Conservation (phyloP, 768 basidiomycete species). For the Rhizopogon rudus region DNA sequence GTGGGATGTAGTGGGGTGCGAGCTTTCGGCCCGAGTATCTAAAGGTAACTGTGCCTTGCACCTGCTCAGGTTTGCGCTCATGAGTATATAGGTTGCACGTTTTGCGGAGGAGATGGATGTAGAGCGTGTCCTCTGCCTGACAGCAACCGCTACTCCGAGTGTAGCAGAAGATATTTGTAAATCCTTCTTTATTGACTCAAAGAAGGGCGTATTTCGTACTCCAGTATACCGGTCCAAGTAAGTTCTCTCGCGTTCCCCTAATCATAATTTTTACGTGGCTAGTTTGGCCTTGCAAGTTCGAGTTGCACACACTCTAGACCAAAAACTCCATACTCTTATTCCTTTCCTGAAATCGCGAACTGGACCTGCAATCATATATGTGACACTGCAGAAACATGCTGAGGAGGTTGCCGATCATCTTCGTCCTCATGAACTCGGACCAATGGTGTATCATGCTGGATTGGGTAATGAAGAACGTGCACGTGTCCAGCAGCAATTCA, state of each 20-base stretch:
- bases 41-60: slow-evolving; percentile 4
- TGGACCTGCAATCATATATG: slow-evolving; percentile 42
- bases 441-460: slow-evolving; percentile 41
- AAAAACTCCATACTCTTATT: slow-evolving; percentile 32
- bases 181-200: slow-evolving; percentile 35
- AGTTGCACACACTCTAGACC: slow-evolving; percentile 24
- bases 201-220: slow-evolving; percentile 36
- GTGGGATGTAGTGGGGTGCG: slow-evolving; percentile 31
- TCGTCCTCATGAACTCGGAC: slow-evolving; percentile 19
- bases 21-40: slow-evolving; percentile 37
- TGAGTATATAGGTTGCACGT: slow-evolving; percentile 33
- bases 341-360: slow-evolving; percentile 31
- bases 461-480: slow-evolving; percentile 30
- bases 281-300: slow-evolving; percentile 34
- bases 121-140: slow-evolving; percentile 40
- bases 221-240: slow-evolving; percentile 42
- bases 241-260: slow-evolving; percentile 7
- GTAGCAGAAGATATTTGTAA: slow-evolving; percentile 42
- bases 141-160: slow-evolving; percentile 39
- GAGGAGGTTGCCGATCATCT: slow-evolving; percentile 32
- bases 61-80: slow-evolving; percentile 15
- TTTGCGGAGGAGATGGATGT: slow-evolving; percentile 42
- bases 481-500: slow-evolving; percentile 33
- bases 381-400: slow-evolving; percentile 38
- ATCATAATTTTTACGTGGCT: background rate